A percentile compares a stretch with the other conserved stretches of the same genome.
These are phyloP conservation scores for Sphagnum contortum DNA, from an alignment of 225 moss, liverwort and hornwort genomes.

Conservation along the genomic window DNA sequence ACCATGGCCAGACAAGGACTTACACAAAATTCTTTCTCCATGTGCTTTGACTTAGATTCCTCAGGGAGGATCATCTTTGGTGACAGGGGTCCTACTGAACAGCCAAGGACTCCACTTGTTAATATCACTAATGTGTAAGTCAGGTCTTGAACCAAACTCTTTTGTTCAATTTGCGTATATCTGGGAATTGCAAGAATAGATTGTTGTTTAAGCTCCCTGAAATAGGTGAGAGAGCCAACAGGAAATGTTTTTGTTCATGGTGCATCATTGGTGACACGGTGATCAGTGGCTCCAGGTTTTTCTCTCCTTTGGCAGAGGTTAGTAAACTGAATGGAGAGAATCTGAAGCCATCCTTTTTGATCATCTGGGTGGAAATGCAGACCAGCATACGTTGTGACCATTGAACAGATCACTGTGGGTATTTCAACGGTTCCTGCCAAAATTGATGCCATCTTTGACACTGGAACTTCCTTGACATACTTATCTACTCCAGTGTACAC, in stretches of 20 bases:
- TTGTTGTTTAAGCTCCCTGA: too few relatives aligned
- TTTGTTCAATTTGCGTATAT: too few relatives aligned
- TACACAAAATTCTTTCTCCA: constrained; percentile 33
- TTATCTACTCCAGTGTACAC: constrained; percentile 19
- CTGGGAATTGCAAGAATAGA: too few relatives aligned
- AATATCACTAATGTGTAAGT: constrained; percentile 17
- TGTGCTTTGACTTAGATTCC: constrained; percentile 33
- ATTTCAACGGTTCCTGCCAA: constrained; percentile 8
- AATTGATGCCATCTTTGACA: constrained; percentile 27
- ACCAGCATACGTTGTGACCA: constrained; percentile 29
- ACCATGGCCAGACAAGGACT: constrained; percentile 20
- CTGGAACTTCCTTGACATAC: constrained; percentile 45
- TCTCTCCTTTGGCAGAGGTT: too few relatives aligned
- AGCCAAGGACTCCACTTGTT: constrained; percentile 24
- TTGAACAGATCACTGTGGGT: constrained; percentile 24
- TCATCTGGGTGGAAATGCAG: constrained; percentile 9
- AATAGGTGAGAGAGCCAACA: too few relatives aligned
- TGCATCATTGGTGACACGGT: too few relatives aligned
- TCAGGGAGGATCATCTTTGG: constrained; percentile 43
- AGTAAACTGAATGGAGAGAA: too few relatives aligned
- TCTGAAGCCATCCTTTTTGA: too few relatives aligned
- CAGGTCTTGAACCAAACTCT: not conserved
- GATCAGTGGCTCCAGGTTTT: too few relatives aligned
- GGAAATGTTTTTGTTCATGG: too few relatives aligned
- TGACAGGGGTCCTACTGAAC: constrained; percentile 28